phyloP scores from a whole-genome alignment of 148 eudicot genomes.

The Dianthus caryophyllus region DNA sequence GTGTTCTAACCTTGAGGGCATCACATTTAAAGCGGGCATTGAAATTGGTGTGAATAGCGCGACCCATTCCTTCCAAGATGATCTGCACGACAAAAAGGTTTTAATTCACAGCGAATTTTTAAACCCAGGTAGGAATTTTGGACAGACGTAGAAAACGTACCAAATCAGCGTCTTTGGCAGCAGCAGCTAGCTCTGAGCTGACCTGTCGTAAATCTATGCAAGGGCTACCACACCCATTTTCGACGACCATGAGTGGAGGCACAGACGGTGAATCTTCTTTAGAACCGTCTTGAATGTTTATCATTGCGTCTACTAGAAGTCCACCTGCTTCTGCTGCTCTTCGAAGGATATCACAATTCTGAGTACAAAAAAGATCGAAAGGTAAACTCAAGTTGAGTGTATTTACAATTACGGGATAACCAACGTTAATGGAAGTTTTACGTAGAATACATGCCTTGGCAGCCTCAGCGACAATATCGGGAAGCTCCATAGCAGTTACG shows the following conservation, averaged over 20 bases:
- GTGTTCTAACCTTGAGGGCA: slow-evolving; percentile 68
- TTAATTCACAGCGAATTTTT: background rate
- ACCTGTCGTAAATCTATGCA: slow-evolving; percentile 97
- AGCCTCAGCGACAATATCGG: slow-evolving; percentile 95
- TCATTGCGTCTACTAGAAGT: slow-evolving; percentile 90
- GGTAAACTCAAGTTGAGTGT: background rate
- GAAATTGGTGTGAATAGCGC: slow-evolving; percentile 86
- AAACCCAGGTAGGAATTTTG: too few relatives aligned
- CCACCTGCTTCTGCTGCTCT: slow-evolving; percentile 99
- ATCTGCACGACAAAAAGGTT: slow-evolving; percentile 42
- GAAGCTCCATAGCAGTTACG: slow-evolving; percentile 95
- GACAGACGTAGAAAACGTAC: slow-evolving; percentile 31
- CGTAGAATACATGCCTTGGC: slow-evolving; percentile 56
- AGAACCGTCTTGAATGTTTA: slow-evolving; percentile 51
- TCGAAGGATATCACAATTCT: slow-evolving; percentile 95
- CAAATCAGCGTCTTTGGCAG: slow-evolving; percentile 98
- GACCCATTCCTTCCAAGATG: slow-evolving; percentile 99
- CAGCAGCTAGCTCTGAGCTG: slow-evolving; percentile 92
- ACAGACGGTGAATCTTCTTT: slow-evolving; percentile 55
- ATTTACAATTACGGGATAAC: background rate
- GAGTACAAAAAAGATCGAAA: slow-evolving; percentile 14
- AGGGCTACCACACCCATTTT: slow-evolving; percentile 98
- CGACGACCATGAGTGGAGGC: slow-evolving; percentile 91
- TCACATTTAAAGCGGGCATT: slow-evolving; percentile 84
- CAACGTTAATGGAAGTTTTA: background rate